phyloP scores from a whole-genome alignment of 148 eudicot species.

The Fagopyrum esculentum region DNA sequence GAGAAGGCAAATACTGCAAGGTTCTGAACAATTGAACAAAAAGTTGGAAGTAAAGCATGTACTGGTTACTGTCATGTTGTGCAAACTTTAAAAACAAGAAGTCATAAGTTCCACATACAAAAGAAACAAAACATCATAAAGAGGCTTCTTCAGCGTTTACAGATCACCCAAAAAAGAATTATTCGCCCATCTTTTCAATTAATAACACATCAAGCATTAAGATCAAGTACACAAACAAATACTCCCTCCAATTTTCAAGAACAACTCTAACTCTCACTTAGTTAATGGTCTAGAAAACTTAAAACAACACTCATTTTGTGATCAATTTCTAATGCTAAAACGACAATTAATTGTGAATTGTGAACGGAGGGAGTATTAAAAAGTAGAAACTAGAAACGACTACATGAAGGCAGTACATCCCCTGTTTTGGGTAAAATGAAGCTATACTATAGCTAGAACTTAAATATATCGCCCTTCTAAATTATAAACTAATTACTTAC shows the following conservation, averaged over 20 bases:
- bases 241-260: too few relatives aligned
- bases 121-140: background rate
- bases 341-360: too few relatives aligned
- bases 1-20: slow-evolving; percentile 46
- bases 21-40: slow-evolving; percentile 39
- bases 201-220: background rate
- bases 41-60: background rate
- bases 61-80: background rate
- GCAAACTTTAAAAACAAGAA: background rate
- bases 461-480: background rate
- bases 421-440: background rate
- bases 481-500: background rate
- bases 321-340: too few relatives aligned
- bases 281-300: too few relatives aligned
- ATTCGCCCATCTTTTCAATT: background rate
- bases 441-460: background rate
- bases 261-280: too few relatives aligned
- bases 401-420: background rate
- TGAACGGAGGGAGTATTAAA: background rate
- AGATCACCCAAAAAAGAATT: background rate
- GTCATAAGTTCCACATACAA: background rate
- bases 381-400: background rate
- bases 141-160: background rate
- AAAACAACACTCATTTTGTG: too few relatives aligned
- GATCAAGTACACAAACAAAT: too few relatives aligned